phyloP scores from a whole-genome alignment of 306 rosid genomes.

The Begonia peltatifolia region DNA sequence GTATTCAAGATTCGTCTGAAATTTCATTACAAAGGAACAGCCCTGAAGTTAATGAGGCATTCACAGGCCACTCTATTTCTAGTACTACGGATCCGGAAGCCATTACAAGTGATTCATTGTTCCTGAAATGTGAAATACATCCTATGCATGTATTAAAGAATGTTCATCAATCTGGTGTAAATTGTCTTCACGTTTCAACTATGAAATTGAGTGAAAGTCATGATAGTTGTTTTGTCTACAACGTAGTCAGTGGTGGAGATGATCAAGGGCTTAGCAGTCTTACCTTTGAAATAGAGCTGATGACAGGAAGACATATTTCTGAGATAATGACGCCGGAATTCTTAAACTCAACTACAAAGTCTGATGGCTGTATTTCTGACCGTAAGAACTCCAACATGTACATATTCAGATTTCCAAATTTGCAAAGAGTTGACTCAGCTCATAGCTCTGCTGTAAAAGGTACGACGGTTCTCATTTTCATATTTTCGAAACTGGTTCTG shows the following conservation, averaged over 20 bases:
- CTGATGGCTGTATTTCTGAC: conserved; percentile 15
- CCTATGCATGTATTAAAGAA: conserved; percentile 38
- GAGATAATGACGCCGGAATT: conserved; percentile 18
- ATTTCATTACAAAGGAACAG: conserved; percentile 20
- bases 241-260: conserved; percentile 79
- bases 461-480: conserved; percentile 8
- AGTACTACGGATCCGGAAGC: conserved; percentile 20
- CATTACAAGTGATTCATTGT: conserved; percentile 22
- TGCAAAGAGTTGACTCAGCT: conserved; percentile 47
- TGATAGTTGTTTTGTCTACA: conserved; percentile 28
- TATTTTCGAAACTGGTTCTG: not conserved
- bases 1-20: conserved; percentile 13
- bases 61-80: conserved; percentile 23
- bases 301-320: conserved; percentile 15
- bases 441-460: conserved; percentile 94
- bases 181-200: conserved; percentile 79
- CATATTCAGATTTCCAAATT: conserved; percentile 33
- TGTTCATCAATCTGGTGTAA: conserved; percentile 87
- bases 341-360: conserved; percentile 9
- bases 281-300: conserved; percentile 32
- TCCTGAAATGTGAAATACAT: conserved; percentile 44
- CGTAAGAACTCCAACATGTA: conserved; percentile 19
- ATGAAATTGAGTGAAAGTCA: conserved; percentile 22
- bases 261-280: conserved; percentile 77
- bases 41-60: conserved; percentile 16